Evolutionary conservation across 345 rosid species (phyloP).

Genomic region (Eucalyptus erythrocorys): DNA sequence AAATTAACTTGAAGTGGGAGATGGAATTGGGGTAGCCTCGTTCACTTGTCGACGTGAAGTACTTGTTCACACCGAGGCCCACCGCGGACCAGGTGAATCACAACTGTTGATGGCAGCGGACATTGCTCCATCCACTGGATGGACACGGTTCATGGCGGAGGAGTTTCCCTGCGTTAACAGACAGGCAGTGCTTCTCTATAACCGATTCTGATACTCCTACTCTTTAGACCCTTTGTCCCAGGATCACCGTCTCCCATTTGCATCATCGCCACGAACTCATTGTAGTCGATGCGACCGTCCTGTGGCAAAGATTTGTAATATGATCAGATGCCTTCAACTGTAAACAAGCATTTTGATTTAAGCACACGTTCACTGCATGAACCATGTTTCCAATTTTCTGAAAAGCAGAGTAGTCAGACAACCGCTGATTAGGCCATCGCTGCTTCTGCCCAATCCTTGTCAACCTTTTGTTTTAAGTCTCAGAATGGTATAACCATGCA

Average conservation of each 20-base stretch:
- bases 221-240: conserved; percentile 5
- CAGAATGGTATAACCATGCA: not conserved
- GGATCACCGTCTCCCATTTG: conserved; percentile 24
- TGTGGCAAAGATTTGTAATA: not conserved
- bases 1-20: not conserved
- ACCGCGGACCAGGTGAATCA: not conserved
- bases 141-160: not conserved
- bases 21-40: not conserved
- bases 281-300: conserved; percentile 67
- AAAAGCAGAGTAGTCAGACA: not conserved
- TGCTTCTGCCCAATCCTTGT: not conserved
- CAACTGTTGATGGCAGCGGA: not conserved
- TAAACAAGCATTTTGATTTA: not conserved
- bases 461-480: not conserved
- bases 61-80: not conserved
- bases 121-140: not conserved
- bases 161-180: conserved; percentile 3
- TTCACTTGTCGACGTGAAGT: not conserved
- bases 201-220: conserved; percentile 9
- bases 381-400: not conserved
- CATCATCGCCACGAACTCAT: conserved; percentile 70
- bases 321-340: not conserved
- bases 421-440: not conserved
- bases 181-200: conserved; percentile 27
- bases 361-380: not conserved